phyloP scores from a whole-genome alignment of 176 grass and related monocot species.

The Triticum aestivum region DNA sequence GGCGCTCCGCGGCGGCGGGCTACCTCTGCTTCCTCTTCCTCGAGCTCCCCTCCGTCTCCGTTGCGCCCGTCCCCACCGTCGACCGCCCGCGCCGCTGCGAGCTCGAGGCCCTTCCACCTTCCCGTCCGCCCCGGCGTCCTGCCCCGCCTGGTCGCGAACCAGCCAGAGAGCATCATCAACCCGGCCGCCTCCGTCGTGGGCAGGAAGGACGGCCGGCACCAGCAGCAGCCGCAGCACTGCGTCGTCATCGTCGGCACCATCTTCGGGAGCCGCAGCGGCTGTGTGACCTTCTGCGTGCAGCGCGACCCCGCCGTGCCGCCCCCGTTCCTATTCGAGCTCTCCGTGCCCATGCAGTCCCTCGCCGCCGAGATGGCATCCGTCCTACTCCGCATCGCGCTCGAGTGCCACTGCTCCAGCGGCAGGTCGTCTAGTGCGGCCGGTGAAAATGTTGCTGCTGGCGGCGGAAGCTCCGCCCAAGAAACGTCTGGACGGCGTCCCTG shows the following conservation, averaged over 20 bases:
- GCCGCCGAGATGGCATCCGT: constrained; percentile 45
- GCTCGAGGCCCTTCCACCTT: no score
- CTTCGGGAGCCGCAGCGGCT: constrained; percentile 41
- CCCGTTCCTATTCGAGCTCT: constrained; percentile 62
- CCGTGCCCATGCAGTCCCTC: constrained; percentile 43
- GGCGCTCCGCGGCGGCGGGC: no score
- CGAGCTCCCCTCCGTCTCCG: no score
- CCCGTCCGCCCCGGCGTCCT: no score
- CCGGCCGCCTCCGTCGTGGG: constrained; percentile 29
- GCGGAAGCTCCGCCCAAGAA: neutral
- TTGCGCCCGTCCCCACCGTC: no score
- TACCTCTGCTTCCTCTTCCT: no score
- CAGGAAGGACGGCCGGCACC: neutral
- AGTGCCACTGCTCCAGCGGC: constrained; percentile 41
- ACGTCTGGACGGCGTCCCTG: constrained; percentile 43
- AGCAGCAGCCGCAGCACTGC: constrained; percentile 3
- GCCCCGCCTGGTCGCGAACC: neutral
- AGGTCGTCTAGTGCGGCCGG: neutral
- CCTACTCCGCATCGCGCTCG: constrained; percentile 51
- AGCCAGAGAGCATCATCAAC: constrained; percentile 51
- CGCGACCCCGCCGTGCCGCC: constrained; percentile 44
- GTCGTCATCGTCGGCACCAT: constrained; percentile 58
- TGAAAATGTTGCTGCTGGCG: neutral
- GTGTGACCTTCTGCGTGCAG: constrained; percentile 64
- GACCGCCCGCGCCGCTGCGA: no score